Percentiles rank a stretch among this genome's conserved stretches.
phyloP scores from a whole-genome alignment of 2,329 filamentous ascomycete species.

The Arthrobotrys sinensis region DNA sequence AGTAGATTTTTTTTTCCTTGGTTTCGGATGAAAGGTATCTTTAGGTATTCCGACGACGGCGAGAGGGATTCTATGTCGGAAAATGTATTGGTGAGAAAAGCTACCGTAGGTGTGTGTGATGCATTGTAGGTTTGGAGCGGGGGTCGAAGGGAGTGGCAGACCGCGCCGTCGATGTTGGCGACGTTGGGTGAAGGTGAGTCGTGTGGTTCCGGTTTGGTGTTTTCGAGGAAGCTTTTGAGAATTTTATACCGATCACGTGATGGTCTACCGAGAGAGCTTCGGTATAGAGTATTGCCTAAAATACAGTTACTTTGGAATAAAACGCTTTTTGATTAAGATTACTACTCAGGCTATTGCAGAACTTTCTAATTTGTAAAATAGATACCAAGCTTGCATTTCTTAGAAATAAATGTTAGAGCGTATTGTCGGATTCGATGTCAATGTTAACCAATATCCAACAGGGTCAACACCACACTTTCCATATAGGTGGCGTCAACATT shows the following conservation, averaged over 20 bases:
- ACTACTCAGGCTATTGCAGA: too few species aligned
- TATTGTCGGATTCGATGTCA: too few species aligned
- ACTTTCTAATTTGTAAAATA: too few species aligned
- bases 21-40: neutral
- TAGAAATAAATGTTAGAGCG: too few species aligned
- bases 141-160: neutral
- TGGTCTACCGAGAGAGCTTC: neutral
- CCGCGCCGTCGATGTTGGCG: neutral
- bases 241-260: conserved; percentile 52
- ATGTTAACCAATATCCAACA: conserved; percentile 42
- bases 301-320: too few species aligned
- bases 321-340: too few species aligned
- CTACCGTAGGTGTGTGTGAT: conserved; percentile 35
- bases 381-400: too few species aligned
- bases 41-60: neutral
- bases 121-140: conserved; percentile 30
- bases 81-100: neutral
- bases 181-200: neutral
- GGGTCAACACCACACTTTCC: neutral
- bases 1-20: conserved; percentile 2
- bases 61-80: neutral
- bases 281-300: neutral
- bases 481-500: neutral
- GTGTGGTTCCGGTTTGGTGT: conserved; percentile 5
- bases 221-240: conserved; percentile 26